These are phyloP conservation scores for Polyporus arcularius DNA, from an alignment of 768 basidiomycete genomes.

Conservation along the genomic window DNA sequence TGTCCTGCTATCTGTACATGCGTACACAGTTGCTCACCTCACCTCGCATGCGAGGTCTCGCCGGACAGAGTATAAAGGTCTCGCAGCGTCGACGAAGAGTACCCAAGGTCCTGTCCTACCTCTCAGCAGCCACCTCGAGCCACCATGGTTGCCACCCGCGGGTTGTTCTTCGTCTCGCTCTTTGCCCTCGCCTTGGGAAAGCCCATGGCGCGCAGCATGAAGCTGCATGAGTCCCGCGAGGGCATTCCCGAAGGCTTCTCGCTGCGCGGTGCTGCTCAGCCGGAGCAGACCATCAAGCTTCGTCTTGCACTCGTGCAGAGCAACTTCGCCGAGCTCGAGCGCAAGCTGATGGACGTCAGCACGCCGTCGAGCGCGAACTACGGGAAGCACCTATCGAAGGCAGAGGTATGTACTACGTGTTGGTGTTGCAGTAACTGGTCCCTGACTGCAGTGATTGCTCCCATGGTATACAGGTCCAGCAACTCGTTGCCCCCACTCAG, in stretches of 20 bases:
- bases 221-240: slow-evolving; percentile 30
- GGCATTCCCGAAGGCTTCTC: slow-evolving; percentile 29
- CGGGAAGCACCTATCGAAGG: slow-evolving; percentile 55
- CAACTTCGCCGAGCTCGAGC: slow-evolving; percentile 37
- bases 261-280: slow-evolving; percentile 25
- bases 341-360: slow-evolving; percentile 35
- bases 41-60: no score
- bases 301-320: slow-evolving; percentile 36
- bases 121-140: background rate
- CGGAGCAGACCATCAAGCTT: slow-evolving; percentile 32
- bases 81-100: no score
- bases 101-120: no score
- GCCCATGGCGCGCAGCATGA: slow-evolving; percentile 16
- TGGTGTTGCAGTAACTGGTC: no score
- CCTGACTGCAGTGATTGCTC: background rate
- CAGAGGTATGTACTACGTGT: slow-evolving; percentile 35
- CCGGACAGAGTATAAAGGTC: no score
- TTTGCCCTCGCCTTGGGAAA: slow-evolving; percentile 18
- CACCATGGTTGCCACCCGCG: slow-evolving; percentile 9
- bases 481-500: slow-evolving; percentile 23
- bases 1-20: no score
- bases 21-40: no score
- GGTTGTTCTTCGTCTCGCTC: slow-evolving; percentile 14
- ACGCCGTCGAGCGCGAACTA: slow-evolving; percentile 40
- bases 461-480: background rate